Base-by-base conservation (phyloP, 2,329 filamentous ascomycete genomes). In the Trematosphaeria pertusa region DNA sequence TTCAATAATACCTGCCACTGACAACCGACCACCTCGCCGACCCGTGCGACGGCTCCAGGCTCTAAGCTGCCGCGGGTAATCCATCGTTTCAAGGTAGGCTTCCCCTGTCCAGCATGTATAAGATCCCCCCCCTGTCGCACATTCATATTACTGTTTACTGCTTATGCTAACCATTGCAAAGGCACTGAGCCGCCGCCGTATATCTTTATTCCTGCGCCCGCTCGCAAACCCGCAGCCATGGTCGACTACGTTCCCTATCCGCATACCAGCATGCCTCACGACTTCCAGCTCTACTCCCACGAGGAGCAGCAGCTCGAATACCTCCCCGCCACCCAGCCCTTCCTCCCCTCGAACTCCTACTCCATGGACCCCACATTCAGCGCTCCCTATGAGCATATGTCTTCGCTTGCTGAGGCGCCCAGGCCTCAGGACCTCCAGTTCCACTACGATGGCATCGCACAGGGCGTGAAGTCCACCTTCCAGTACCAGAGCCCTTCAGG, bases 231-330 rank as follows among this genome's bases (percentile, higher is more conserved):
- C 38, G 26, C 43, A 48, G 69, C 31, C 50, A 73, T 73, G 70
- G 63, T 70, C 46, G 66, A 71, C 37, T 72, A 66, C 58, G 46
- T 58, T 19, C 57, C 61, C 28, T 69, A 67, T 50, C 56, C 63
- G 20, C 42, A 54, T 6, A 39, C 51, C 46, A 56, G 24, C 53
- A 72, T 73, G 67, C 56, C 64, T 41, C 59, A 65, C 47, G 70
- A 73, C 58, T 72, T 72, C 33, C 63, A 71, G 50, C 64, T 73
- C 37, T 72, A 73, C 56, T 54, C 70, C 35, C 61, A 57, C 43
- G 61, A 69, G 20, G 61, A 70, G 30, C 58, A 64, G 41, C 67
- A 69, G 14, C 44, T 69, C 18, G 63, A 72, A 14, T 67, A 61
- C 45, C 54, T 64, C n/a, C 52, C 64, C 17, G 60, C 56, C 31